Percentiles rank a stretch among this genome's conserved stretches.
These are phyloP conservation scores for Colletotrichum sp. DNA, from an alignment of 2,329 filamentous ascomycete species.

Conservation along the genomic window DNA sequence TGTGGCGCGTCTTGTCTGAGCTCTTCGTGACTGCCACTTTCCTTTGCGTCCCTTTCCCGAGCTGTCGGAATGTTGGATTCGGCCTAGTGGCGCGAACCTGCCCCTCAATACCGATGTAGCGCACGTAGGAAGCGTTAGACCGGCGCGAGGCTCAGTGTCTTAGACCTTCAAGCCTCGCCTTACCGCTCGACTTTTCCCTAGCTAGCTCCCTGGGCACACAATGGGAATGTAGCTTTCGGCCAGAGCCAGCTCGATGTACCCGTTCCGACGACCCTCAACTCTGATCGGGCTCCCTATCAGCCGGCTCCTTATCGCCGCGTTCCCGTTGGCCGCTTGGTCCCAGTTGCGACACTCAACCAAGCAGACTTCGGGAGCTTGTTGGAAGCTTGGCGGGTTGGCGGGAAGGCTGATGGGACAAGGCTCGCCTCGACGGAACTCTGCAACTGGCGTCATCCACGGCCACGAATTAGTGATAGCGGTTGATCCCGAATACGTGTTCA, in stretches of 20 bases:
- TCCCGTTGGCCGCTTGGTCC: conserved; percentile 1
- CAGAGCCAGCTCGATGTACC: neutral
- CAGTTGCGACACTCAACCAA: neutral
- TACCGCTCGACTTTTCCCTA: neutral
- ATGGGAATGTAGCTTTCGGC: neutral
- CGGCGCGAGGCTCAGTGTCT: conserved; percentile 10
- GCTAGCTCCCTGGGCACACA: neutral
- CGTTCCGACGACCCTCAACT: conserved; percentile 4
- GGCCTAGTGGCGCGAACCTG: conserved; percentile 11
- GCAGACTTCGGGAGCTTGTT: conserved; percentile 2
- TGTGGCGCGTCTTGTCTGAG: conserved; percentile 6
- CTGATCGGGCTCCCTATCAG: neutral
- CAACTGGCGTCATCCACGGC: neutral
- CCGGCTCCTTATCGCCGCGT: neutral
- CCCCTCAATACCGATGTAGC: conserved; percentile 4
- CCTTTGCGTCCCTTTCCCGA: conserved; percentile 3
- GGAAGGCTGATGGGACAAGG: neutral
- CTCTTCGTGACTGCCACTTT: neutral
- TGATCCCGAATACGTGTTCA: neutral
- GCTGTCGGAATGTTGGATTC: conserved; percentile 18
- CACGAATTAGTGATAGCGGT: neutral
- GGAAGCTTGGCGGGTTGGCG: neutral
- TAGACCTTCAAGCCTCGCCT: conserved; percentile 6
- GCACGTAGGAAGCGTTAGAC: conserved; percentile 4
- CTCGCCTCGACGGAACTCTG: neutral